Evolutionary conservation across 2,329 filamentous ascomycete species (phyloP).

Genomic region (Clonostachys solani): DNA sequence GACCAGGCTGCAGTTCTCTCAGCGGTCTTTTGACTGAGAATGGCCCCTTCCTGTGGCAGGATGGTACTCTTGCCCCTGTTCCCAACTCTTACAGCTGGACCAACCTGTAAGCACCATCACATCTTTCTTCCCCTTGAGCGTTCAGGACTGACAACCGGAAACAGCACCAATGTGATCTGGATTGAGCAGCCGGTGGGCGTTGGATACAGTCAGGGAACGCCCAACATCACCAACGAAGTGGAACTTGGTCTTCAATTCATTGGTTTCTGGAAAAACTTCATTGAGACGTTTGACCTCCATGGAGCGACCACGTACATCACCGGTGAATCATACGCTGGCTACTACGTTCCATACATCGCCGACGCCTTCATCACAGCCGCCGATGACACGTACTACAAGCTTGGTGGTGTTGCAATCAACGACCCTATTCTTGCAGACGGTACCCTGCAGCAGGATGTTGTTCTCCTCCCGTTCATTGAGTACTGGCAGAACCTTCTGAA

Average conservation of each 20-base stretch:
- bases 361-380: slow-evolving; percentile 66
- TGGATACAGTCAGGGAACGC: slow-evolving; percentile 63
- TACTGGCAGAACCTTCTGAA: slow-evolving; percentile 56
- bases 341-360: slow-evolving; percentile 68
- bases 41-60: slow-evolving; percentile 68
- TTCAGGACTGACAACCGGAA: not conserved
- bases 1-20: slow-evolving; percentile 61
- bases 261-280: slow-evolving; percentile 76
- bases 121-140: not conserved
- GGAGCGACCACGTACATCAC: slow-evolving; percentile 68
- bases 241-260: slow-evolving; percentile 70
- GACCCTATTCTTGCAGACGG: slow-evolving; percentile 61
- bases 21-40: slow-evolving; percentile 70
- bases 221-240: slow-evolving; percentile 60
- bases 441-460: slow-evolving; percentile 34
- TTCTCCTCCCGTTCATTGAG: slow-evolving; percentile 55
- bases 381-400: slow-evolving; percentile 62
- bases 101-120: slow-evolving; percentile 37
- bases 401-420: slow-evolving; percentile 68
- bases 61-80: slow-evolving; percentile 62
- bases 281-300: slow-evolving; percentile 65
- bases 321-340: slow-evolving; percentile 66
- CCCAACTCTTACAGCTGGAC: slow-evolving; percentile 71
- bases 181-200: slow-evolving; percentile 65
- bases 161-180: slow-evolving; percentile 67